phyloP scores from a whole-genome alignment of 2,329 filamentous ascomycete genomes.

The Acarospora socialis region DNA sequence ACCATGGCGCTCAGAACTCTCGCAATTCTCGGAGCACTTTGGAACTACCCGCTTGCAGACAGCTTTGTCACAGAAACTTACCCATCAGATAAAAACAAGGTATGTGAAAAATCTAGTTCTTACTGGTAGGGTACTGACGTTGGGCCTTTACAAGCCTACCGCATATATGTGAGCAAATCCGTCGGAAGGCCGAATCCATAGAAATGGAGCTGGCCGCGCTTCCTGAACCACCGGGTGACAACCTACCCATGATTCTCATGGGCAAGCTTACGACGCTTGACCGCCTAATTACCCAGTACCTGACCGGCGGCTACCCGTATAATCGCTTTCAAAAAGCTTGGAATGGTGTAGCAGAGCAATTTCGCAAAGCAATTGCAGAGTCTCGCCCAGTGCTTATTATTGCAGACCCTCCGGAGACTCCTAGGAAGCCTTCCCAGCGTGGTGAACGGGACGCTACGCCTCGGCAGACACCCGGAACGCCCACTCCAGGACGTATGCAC shows the following conservation, averaged over 20 bases:
- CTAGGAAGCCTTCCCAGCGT: slow-evolving; percentile 15
- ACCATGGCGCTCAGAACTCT: slow-evolving; percentile 34
- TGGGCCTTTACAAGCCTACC: slow-evolving; percentile 24
- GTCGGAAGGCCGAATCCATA: slow-evolving; percentile 36
- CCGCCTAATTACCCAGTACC: slow-evolving; percentile 35
- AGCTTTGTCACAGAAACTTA: slow-evolving; percentile 34
- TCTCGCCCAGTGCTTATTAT: slow-evolving; percentile 27
- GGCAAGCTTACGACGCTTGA: slow-evolving; percentile 46
- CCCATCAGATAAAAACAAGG: slow-evolving; percentile 29
- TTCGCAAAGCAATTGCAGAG: slow-evolving; percentile 34
- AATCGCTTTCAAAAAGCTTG: slow-evolving; percentile 31
- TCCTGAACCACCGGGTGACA: slow-evolving; percentile 49
- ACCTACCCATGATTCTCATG: slow-evolving; percentile 52
- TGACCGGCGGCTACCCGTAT: slow-evolving; percentile 34
- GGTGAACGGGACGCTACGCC: slow-evolving; percentile 11
- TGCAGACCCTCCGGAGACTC: slow-evolving; percentile 23
- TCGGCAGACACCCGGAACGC: slow-evolving; percentile 2
- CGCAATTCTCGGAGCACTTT: slow-evolving; percentile 29
- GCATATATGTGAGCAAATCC: slow-evolving; percentile 29
- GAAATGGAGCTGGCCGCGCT: slow-evolving; percentile 41
- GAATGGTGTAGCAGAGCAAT: slow-evolving; percentile 33
- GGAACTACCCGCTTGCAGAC: slow-evolving; percentile 38
- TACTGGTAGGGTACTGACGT: slow-evolving; percentile 6
- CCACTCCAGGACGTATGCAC: slow-evolving; percentile 3
- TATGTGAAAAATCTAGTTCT: slow-evolving; percentile 7